Evolutionary conservation across 495 filamentous ascomycete genomes (phyloP).

Genomic region (Bryoglossum gracile): DNA sequence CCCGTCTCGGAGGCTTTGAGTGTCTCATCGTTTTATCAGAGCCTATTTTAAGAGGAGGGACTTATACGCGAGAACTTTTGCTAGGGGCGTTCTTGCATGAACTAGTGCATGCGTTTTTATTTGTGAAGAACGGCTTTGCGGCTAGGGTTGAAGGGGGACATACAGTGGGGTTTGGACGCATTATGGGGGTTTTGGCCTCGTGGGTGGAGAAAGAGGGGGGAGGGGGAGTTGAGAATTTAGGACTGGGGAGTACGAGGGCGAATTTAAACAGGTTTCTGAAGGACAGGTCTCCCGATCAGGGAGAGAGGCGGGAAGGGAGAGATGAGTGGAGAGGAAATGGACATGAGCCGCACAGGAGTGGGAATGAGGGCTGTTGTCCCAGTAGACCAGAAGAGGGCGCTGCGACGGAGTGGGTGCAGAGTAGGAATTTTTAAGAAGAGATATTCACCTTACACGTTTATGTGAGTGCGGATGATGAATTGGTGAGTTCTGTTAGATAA

Average conservation of each 20-base stretch:
- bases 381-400: no score
- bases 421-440: no score
- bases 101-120: slow-evolving; percentile 50
- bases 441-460: no score
- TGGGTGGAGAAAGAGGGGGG: slow-evolving; percentile 42
- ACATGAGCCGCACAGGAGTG: no score
- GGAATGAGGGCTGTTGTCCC: no score
- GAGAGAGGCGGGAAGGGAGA: no score
- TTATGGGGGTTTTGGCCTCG: slow-evolving; percentile 43
- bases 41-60: slow-evolving; percentile 37
- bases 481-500: no score
- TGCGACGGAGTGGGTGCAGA: no score
- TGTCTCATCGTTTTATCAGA: slow-evolving; percentile 47
- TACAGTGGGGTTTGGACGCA: slow-evolving; percentile 42
- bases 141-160: slow-evolving; percentile 44
- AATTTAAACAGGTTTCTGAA: slow-evolving; percentile 32
- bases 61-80: slow-evolving; percentile 44
- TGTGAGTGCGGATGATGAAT: no score
- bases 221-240: slow-evolving; percentile 36
- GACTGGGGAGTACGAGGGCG: slow-evolving; percentile 44
- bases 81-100: slow-evolving; percentile 53
- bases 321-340: no score
- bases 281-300: no score
- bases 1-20: slow-evolving; percentile 40
- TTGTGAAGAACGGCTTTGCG: slow-evolving; percentile 45